Evolutionary conservation across 2,329 filamentous ascomycete genomes (phyloP).

Genomic region (Colletotrichum sp.): DNA sequence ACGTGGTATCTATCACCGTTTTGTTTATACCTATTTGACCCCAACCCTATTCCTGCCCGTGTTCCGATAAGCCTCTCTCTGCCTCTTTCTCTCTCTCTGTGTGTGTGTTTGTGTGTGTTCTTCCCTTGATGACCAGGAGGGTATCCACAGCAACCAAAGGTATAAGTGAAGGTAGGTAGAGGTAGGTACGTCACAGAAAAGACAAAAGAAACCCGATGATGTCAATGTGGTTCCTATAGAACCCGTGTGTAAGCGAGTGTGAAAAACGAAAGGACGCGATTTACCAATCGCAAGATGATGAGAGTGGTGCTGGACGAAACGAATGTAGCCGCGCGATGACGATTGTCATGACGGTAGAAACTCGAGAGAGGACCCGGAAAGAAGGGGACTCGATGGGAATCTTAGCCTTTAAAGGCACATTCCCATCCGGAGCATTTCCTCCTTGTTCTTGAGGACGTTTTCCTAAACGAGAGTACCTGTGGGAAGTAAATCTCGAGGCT

Average conservation of each 20-base stretch:
- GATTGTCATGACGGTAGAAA: background rate
- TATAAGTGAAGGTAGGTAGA: background rate
- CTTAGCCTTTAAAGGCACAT: background rate
- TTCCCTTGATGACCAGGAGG: background rate
- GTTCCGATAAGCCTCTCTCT: background rate
- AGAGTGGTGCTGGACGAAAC: background rate
- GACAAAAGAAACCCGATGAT: background rate
- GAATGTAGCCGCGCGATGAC: background rate
- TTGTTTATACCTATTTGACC: background rate
- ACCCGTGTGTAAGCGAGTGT: background rate
- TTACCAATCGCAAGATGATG: background rate
- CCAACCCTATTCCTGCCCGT: background rate
- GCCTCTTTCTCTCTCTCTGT: background rate
- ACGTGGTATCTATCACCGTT: background rate
- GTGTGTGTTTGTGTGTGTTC: background rate
- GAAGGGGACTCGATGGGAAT: background rate
- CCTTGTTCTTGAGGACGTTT: background rate
- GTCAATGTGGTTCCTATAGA: background rate
- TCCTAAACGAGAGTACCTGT: accelerated
- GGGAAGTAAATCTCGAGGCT: background rate
- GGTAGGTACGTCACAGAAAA: background rate
- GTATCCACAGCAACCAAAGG: background rate
- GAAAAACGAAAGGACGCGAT: background rate
- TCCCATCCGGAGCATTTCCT: background rate
- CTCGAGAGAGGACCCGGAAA: background rate